Base-by-base conservation (phyloP, 371 early-diverging fungal genomes). In the Mucor irregularis region DNA sequence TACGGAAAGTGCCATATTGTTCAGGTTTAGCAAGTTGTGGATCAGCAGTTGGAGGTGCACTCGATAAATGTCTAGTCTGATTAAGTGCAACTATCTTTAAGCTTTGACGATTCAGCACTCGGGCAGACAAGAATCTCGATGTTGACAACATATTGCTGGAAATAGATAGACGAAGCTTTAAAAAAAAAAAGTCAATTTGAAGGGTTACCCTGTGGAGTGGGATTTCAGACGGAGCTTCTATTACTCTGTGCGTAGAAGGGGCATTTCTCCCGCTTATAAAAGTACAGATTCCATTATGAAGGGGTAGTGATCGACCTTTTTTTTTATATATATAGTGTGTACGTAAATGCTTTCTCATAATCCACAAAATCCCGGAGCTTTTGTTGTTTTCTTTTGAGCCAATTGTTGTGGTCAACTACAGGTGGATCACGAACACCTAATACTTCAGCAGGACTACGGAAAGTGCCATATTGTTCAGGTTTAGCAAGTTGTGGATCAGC, bases 311-410 rank as follows among this genome's bases (percentile, higher is more conserved):
- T n/a, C n/a, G n/a, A n/a, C n/a, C n/a, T n/a, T n/a, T n/a, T n/a
- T n/a, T n/a, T n/a, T n/a, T n/a, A n/a, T n/a, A n/a, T n/a, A n/a
- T n/a, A n/a, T n/a, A n/a, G n/a, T n/a, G n/a, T n/a, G n/a, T n/a
- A n/a, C n/a, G 73, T 71, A 61, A 76, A 70, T 19, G 74, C 76
- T 26, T 75, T 80, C 34, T 80, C 81, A 46, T 73, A 77, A 48
- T 80, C 68, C n/a, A 67, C 68, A 49, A 75, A 56, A 52, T 80
- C 74, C 39, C 66, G 44, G 8, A 75, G 24, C 49, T 74, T 77
- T 51, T 75, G 69, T 35, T 73, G 68, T 21, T 71, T 70, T 28
- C 69, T 69, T 35, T 73, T 63, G 11, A 75, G 11, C 74, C 77
- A 73, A 13, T 55, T 61, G 14, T 53, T 49, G 25, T 58, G 64